Evolutionary conservation across 2,329 filamentous ascomycete genomes (phyloP).

Genomic region (Hypoxylon sp.): DNA sequence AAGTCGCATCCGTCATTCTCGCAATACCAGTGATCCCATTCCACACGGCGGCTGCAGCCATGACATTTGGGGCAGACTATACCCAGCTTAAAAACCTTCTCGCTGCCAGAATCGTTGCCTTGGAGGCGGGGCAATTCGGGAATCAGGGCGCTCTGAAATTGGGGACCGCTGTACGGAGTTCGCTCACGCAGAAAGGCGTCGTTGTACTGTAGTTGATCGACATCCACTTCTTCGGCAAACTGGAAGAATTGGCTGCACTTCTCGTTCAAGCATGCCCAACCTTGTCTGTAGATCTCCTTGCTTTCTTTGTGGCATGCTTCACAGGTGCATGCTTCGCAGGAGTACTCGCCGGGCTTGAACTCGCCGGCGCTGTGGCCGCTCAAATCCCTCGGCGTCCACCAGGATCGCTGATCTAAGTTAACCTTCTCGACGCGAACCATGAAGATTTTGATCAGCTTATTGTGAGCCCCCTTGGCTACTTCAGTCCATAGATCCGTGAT

Average conservation of each 20-base stretch:
- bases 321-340: slow-evolving; percentile 56
- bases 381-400: slow-evolving; percentile 68
- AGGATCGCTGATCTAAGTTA: slow-evolving; percentile 65
- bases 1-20: slow-evolving; percentile 66
- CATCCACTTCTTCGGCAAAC: slow-evolving; percentile 52
- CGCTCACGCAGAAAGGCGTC: slow-evolving; percentile 70
- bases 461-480: slow-evolving; percentile 58
- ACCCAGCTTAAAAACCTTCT: slow-evolving; percentile 70
- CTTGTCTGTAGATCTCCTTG: slow-evolving; percentile 56
- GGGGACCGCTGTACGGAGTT: slow-evolving; percentile 59
- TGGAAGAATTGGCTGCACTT: slow-evolving; percentile 67
- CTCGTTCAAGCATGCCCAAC: slow-evolving; percentile 53
- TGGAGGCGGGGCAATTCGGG: slow-evolving; percentile 52
- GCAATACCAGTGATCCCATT: slow-evolving; percentile 76
- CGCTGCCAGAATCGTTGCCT: slow-evolving; percentile 59
- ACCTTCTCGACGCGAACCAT: slow-evolving; percentile 78
- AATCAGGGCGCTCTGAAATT: slow-evolving; percentile 56
- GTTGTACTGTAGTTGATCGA: slow-evolving; percentile 64
- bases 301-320: slow-evolving; percentile 57
- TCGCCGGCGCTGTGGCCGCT: slow-evolving; percentile 48
- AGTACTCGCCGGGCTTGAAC: slow-evolving; percentile 53
- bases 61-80: slow-evolving; percentile 77
- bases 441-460: slow-evolving; percentile 55
- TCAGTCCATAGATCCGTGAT: slow-evolving; percentile 79
- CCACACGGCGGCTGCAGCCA: slow-evolving; percentile 71